Evolutionary conservation across 2,329 filamentous ascomycete species (phyloP).

Genomic region (Cladosporium sp.): DNA sequence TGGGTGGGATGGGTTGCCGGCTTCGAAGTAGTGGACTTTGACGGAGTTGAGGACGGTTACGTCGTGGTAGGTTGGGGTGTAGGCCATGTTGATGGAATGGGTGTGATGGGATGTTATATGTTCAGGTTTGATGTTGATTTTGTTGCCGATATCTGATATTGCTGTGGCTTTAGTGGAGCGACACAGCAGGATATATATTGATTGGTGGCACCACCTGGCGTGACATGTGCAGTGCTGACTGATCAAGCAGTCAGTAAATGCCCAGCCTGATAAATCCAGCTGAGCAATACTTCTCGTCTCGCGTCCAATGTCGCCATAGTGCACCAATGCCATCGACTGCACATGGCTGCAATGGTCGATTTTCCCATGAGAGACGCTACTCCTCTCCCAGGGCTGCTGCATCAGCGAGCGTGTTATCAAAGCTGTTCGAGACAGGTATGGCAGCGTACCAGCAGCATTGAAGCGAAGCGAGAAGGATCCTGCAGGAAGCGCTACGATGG

Average conservation of each 20-base stretch:
- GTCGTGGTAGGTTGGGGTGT: not conserved
- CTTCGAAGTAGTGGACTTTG: conserved; percentile 27
- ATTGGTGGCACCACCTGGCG: not conserved
- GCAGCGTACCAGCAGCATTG: not conserved
- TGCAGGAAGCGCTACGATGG: not conserved
- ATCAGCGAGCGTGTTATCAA: not conserved
- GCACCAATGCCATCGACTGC: not conserved
- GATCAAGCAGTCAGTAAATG: not conserved
- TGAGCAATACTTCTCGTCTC: not conserved
- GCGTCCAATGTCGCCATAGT: not conserved
- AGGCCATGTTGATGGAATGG: not conserved
- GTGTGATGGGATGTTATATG: not conserved
- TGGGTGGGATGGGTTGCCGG: conserved; percentile 30
- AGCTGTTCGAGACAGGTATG: not conserved
- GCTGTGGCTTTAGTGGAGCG: not conserved
- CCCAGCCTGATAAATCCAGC: not conserved
- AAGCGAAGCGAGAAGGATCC: not conserved
- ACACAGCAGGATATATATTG: not conserved
- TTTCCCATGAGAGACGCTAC: not conserved
- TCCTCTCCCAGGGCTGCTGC: not conserved
- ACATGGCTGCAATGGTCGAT: not conserved
- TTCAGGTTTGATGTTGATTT: not conserved
- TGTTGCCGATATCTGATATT: not conserved
- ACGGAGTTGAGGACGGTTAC: conserved; percentile 6
- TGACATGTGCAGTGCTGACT: not conserved